Evolutionary conservation across 1,284 basidiomycete species (phyloP).

Genomic region (Volvariella volvacea): DNA sequence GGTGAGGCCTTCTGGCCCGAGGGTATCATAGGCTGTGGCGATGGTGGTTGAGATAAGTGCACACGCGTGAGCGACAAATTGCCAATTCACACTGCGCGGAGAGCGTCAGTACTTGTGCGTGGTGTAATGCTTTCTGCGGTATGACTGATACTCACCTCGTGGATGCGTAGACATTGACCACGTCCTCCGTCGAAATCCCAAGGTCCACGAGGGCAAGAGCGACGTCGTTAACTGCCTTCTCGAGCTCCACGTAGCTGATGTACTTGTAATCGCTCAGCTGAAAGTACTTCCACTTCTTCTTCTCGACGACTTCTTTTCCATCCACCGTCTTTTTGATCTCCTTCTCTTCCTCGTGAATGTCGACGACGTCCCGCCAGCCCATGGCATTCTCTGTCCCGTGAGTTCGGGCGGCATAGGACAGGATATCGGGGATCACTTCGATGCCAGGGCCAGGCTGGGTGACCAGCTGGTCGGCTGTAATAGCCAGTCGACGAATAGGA

Average conservation of each 20-base stretch:
- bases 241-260: slow-evolving; percentile 62
- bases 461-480: slow-evolving; percentile 59
- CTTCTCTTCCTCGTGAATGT: slow-evolving; percentile 77
- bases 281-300: slow-evolving; percentile 91
- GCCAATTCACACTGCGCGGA: slow-evolving; percentile 78
- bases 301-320: slow-evolving; percentile 76
- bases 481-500: slow-evolving; percentile 59
- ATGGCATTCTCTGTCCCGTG: slow-evolving; percentile 64
- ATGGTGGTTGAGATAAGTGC: slow-evolving; percentile 67
- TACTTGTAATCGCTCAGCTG: slow-evolving; percentile 83
- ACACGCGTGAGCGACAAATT: slow-evolving; percentile 77
- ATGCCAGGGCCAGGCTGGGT: slow-evolving; percentile 70
- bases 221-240: slow-evolving; percentile 50
- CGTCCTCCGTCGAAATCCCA: slow-evolving; percentile 64
- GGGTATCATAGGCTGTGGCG: slow-evolving; percentile 91
- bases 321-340: slow-evolving; percentile 73
- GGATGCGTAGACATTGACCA: slow-evolving; percentile 85
- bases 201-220: slow-evolving; percentile 69
- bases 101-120: no score
- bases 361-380: slow-evolving; percentile 72
- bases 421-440: slow-evolving; percentile 73
- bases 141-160: slow-evolving; percentile 50
- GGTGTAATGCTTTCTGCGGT: no score
- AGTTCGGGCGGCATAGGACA: slow-evolving; percentile 62
- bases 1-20: slow-evolving; percentile 79